Conservation (phyloP, 345 rosid species). For the Kandelia obovata region DNA sequence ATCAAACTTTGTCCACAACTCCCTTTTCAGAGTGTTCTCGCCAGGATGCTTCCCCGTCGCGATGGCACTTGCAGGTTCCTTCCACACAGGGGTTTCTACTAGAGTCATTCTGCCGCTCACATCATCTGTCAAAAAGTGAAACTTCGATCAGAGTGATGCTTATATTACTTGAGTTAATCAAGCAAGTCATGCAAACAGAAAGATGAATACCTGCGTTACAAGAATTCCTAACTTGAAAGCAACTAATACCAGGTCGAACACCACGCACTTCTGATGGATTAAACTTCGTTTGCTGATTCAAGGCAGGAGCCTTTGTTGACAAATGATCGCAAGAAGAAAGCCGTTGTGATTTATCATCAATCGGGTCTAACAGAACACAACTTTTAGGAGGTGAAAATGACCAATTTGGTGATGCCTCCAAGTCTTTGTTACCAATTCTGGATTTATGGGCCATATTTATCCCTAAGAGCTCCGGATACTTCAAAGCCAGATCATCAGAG, state of each 20-base stretch:
- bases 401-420: slow-evolving; percentile 73
- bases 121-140: slow-evolving; percentile 26
- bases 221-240: slow-evolving; percentile 17
- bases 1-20: slow-evolving; percentile 91
- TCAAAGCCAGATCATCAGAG: slow-evolving; percentile 40
- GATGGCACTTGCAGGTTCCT: slow-evolving; percentile 46
- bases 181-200: slow-evolving; percentile 7
- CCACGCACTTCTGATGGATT: slow-evolving; percentile 14
- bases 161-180: background rate
- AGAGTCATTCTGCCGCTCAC: slow-evolving; percentile 21
- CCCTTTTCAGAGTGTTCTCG: slow-evolving; percentile 88
- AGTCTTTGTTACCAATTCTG: slow-evolving; percentile 41
- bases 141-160: background rate
- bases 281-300: slow-evolving; percentile 15
- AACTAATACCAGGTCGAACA: slow-evolving; percentile 15
- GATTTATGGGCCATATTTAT: slow-evolving; percentile 39
- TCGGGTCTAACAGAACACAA: slow-evolving; percentile 66
- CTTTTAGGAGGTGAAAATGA: slow-evolving; percentile 84
- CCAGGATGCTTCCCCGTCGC: slow-evolving; percentile 60
- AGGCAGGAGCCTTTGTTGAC: slow-evolving; percentile 13
- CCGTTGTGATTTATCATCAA: slow-evolving; percentile 34
- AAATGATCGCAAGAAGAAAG: slow-evolving; percentile 21
- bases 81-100: slow-evolving; percentile 56
- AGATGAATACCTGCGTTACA: slow-evolving; percentile 15
- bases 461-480: slow-evolving; percentile 78